Evolutionary conservation across 2,329 filamentous ascomycete species (phyloP).

Genomic region (Cadophora luteo-olivacea): DNA sequence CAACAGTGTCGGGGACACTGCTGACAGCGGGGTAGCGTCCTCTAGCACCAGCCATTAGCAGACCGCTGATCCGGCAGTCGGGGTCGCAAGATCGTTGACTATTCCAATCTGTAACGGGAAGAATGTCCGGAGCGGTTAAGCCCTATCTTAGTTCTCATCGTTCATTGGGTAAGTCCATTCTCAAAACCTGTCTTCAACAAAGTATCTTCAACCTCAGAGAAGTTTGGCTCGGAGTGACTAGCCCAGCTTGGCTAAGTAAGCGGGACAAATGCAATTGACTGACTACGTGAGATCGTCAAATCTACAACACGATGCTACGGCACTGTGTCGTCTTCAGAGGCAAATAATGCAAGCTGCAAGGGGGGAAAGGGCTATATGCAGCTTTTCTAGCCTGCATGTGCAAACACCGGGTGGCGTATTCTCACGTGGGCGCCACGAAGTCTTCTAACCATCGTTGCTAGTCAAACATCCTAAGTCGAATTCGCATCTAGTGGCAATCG

Average conservation of each 20-base stretch:
- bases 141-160: not conserved
- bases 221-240: not conserved
- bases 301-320: not conserved
- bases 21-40: conserved; percentile 8
- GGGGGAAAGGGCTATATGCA: not conserved
- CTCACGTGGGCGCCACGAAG: conserved; percentile 4
- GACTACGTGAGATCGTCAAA: not conserved
- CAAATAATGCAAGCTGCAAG: not conserved
- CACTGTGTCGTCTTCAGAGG: not conserved
- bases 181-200: not conserved
- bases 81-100: not conserved
- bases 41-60: not conserved
- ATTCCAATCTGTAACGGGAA: not conserved
- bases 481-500: no score
- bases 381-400: not conserved
- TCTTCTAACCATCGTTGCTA: no score
- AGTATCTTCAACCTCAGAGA: not conserved
- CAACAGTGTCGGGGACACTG: not conserved
- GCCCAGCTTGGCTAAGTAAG: not conserved
- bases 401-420: not conserved
- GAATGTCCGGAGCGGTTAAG: not conserved
- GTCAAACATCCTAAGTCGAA: no score
- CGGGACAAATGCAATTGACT: not conserved
- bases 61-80: conserved; percentile 13
- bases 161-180: not conserved